A percentile compares a stretch with the other conserved stretches of the same genome.
Conservation (phyloP, 2,329 filamentous ascomycete species). For the Pseudogymnoascus sp. region DNA sequence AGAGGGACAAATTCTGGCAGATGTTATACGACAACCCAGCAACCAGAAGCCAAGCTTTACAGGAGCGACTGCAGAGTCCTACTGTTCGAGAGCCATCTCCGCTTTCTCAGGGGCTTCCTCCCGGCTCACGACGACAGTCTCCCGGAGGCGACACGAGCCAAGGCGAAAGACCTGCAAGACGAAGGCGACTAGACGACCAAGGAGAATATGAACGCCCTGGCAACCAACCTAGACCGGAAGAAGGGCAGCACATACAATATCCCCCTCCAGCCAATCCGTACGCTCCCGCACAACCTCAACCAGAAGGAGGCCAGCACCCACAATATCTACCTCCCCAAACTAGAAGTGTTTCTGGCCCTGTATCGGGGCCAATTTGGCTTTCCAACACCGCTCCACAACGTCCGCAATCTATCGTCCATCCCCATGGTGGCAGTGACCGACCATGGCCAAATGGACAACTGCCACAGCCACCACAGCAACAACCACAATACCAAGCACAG, state of each 20-base stretch:
- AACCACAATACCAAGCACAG: not conserved
- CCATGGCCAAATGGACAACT: conserved; percentile 21
- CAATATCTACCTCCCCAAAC: not conserved
- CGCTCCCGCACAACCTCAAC: not conserved
- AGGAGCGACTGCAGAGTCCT: not conserved
- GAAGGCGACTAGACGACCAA: not conserved
- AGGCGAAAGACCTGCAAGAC: not conserved
- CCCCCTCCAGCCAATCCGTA: not conserved
- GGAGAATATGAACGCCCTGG: not conserved
- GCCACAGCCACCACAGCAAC: not conserved
- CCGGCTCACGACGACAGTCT: not conserved
- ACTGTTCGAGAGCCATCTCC: not conserved
- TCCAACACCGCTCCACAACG: conserved; percentile 17
- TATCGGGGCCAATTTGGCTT: not conserved
- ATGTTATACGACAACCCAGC: not conserved
- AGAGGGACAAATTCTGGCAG: conserved; percentile 49
- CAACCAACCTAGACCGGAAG: not conserved
- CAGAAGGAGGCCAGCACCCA: not conserved
- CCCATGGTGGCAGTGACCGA: conserved; percentile 20
- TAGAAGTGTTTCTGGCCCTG: not conserved
- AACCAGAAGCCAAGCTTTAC: not conserved
- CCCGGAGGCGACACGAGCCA: not conserved
- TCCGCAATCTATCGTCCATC: conserved; percentile 21
- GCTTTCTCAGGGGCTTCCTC: not conserved
- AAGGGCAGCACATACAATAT: not conserved